Evolutionary conservation across 495 filamentous ascomycete genomes (phyloP), one percentile per base, ranked within the genome.

Genomic region (Bombardia bombarda): DNA sequence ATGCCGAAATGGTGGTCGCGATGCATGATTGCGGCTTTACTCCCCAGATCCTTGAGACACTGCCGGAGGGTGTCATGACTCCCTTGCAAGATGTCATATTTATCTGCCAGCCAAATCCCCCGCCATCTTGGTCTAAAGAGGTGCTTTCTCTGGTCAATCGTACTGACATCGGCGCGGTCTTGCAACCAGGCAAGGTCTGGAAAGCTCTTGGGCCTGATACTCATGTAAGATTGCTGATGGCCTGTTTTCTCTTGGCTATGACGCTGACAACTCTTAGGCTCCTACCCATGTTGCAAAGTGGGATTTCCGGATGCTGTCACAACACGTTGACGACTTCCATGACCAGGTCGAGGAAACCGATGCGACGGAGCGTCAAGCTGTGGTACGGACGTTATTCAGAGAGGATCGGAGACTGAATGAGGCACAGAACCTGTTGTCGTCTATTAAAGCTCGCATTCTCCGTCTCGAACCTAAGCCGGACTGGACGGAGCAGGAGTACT

Each of bases 351-450:
- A 74, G 22, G 70, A 70, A 17, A 55, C 60, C 7, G 66, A 66
- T 12, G 89, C 89, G 52, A 77, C 80, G 23, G 90, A 95, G 52
- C 75, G 88, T 13, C 80, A 87, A 55, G 76, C 79, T 1, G 76
- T 97, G 8, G 87, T 90, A 12, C 75, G 80, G 32, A 65, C 90
- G 12, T 81, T 97, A 39, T 99, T 95, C 70, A 82, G 81, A 38
- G 87, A 97, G 40, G 92, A 99, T 51, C 79, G 84, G 42, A 83
- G 92, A 16, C 83, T 93, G 40, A 67, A 82, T 19, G 92, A 97
- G 60, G 90, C 87, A 2, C 75, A 76, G 30, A 75, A 69, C 43
- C 66, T 99, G 35, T 68, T 99, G 6, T 84, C 90, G 36, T 86
- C 88, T 20, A 73, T 77, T 7, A 86, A 83, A 49, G 70, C 83